Base-by-base conservation (phyloP, 108 stramenopile genomes). In the Cyclotella choctawhatcheeana region DNA sequence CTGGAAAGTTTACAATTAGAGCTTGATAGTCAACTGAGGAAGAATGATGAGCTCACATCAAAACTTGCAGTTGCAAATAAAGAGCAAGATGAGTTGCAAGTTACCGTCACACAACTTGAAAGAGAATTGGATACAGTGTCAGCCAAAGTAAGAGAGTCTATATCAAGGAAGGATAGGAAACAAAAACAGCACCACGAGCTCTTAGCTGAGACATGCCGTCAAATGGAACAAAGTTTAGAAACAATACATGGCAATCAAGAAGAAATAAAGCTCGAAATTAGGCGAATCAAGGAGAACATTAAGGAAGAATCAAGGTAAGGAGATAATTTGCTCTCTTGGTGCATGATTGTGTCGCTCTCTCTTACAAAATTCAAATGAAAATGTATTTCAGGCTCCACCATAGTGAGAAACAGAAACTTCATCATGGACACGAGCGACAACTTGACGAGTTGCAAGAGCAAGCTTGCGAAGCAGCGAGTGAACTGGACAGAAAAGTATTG, bases 371-470 rank as follows among this genome's bases (percentile, higher is more conserved):
- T 10, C 6, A 31, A 32, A 13, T 24, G 40, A 8, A 13, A 1
- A 8, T 21, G 4, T n/a, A n/a, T 27, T 31, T 24, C 56, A 69
- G 68, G 30, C 25, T 32, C 31, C 69, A 71, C 37, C n/a, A 61
- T 53, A 33, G 21, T 18, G 17, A 32, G 0, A 58, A 51, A 22
- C 4, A 14, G 16, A 18, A 1, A 29, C 30, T 64, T 16, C 26
- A 10, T 1, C 44, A 30, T n/a, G 5, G 29, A 8, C 63, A 64
- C 10, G 43, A 43, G 7, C 34, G 20, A 44, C 24, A 30, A 44
- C 29, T 54, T 44, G 67, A 69, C 33, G 52, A 52, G 27, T 67
- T 67, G 33, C 40, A 52, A 27, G 51, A 67, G 5, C 33, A 53
- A 13, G 35, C 66, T 20, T 2, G 21, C 3, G 24, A 69, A 27